Percentiles rank a stretch among this genome's conserved stretches.
Evolutionary conservation across 306 rosid genomes (phyloP).

Genomic region (Heteromeles arbutifolia): DNA sequence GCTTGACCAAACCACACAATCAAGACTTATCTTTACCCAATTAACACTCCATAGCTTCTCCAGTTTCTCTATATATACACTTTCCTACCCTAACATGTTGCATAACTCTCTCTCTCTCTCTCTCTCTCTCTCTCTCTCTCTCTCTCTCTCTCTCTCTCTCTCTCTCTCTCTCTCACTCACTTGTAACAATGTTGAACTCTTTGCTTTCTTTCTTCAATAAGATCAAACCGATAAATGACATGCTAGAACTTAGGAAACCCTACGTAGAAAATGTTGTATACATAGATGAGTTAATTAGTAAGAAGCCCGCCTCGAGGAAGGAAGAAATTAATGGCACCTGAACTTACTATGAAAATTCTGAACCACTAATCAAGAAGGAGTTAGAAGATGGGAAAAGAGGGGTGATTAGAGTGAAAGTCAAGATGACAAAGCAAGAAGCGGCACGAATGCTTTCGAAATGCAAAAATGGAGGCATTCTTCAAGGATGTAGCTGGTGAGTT

Average conservation of each 20-base stretch:
- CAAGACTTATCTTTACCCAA: neutral
- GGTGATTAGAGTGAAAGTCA: conserved; percentile 49
- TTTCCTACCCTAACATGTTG: neutral
- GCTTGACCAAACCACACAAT: neutral
- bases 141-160: too few relatives aligned
- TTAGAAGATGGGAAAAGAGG: conserved; percentile 5
- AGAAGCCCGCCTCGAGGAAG: neutral
- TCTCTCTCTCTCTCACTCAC: conserved; percentile 1
- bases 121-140: too few relatives aligned
- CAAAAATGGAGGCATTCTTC: conserved; percentile 56
- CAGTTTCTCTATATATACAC: neutral
- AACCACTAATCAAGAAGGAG: conserved; percentile 35
- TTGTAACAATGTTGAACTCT: conserved; percentile 16
- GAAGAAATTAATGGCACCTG: conserved; percentile 18
- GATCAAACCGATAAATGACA: conserved; percentile 2
- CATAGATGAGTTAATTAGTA: conserved; percentile 42
- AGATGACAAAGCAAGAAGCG: conserved; percentile 70
- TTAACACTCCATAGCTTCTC: neutral
- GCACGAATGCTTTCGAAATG: conserved; percentile 42
- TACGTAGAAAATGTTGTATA: conserved; percentile 14
- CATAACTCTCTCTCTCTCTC: neutral
- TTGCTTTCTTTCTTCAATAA: conserved; percentile 14
- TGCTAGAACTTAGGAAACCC: conserved; percentile 1
- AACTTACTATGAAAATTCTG: conserved; percentile 17
- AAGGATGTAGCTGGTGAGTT: conserved; percentile 44